Conservation (phyloP, 768 basidiomycete genomes). For the Amanita molliuscula region DNA sequence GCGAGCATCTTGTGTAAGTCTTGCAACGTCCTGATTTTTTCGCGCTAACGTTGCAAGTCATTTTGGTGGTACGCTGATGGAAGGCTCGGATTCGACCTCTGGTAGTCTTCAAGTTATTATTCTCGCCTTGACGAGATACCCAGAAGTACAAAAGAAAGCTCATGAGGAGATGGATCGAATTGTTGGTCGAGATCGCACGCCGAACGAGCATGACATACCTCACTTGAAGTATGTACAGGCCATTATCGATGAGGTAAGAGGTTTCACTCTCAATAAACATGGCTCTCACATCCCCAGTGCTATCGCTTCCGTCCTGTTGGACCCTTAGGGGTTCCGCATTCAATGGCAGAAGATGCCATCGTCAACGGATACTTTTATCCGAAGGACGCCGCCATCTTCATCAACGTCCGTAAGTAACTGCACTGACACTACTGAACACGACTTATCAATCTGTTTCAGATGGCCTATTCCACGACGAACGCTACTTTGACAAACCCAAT, state of each 20-base stretch:
- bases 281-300: conserved; percentile 19
- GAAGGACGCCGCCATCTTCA: conserved; percentile 15
- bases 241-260: conserved; percentile 14
- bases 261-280: conserved; percentile 16
- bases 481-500: conserved; percentile 13
- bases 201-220: conserved; percentile 9
- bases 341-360: conserved; percentile 1
- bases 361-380: conserved; percentile 5
- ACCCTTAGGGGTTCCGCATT: conserved; percentile 5
- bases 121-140: not conserved
- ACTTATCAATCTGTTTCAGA: conserved; percentile 8
- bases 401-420: conserved; percentile 14
- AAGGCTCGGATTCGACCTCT: conserved; percentile 22
- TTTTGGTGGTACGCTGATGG: conserved; percentile 20
- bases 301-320: conserved; percentile 2
- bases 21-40: not conserved
- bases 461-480: conserved; percentile 15
- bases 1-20: conserved; percentile 16
- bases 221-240: conserved; percentile 14
- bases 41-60: conserved; percentile 11
- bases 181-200: conserved; percentile 12
- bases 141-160: conserved; percentile 6
- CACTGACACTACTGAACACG: not conserved
- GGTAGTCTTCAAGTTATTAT: conserved; percentile 14
- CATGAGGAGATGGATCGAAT: conserved; percentile 17